Conservation (phyloP, 2,329 filamentous ascomycete species). For the Hymenoscyphus linearis region DNA sequence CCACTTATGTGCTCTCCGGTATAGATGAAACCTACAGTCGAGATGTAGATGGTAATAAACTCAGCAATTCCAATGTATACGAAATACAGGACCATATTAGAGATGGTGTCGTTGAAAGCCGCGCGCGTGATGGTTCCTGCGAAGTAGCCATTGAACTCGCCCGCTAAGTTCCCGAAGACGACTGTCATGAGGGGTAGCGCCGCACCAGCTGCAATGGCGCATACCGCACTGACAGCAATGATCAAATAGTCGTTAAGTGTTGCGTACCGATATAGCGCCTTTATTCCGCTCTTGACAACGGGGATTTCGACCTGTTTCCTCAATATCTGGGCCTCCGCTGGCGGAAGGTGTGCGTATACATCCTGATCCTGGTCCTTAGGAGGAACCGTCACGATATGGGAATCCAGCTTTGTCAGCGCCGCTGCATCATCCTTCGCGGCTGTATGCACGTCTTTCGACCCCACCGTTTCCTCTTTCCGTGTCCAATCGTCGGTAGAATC, state of each 20-base stretch:
- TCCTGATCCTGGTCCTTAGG: conserved; percentile 39
- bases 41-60: conserved; percentile 71
- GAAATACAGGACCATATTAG: conserved; percentile 70
- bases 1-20: conserved; percentile 73
- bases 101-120: conserved; percentile 56
- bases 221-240: conserved; percentile 45
- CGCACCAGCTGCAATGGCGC: conserved; percentile 53
- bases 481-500: conserved; percentile 20
- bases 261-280: conserved; percentile 53
- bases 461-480: conserved; percentile 18
- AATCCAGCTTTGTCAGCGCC: conserved; percentile 48
- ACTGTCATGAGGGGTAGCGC: conserved; percentile 52
- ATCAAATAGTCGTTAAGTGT: conserved; percentile 46
- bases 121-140: conserved; percentile 41
- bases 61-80: conserved; percentile 78
- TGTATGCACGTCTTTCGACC: conserved; percentile 22
- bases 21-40: conserved; percentile 87
- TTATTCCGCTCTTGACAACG: conserved; percentile 57
- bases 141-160: conserved; percentile 60
- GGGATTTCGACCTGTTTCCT: conserved; percentile 63
- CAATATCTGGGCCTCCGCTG: conserved; percentile 61
- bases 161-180: conserved; percentile 72
- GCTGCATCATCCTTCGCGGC: conserved; percentile 26
- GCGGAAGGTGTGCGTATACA: conserved; percentile 56
- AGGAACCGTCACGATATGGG: conserved; percentile 30